These are phyloP conservation scores for Mycena capillaripes DNA, from an alignment of 768 basidiomycete genomes.

Conservation along the genomic window DNA sequence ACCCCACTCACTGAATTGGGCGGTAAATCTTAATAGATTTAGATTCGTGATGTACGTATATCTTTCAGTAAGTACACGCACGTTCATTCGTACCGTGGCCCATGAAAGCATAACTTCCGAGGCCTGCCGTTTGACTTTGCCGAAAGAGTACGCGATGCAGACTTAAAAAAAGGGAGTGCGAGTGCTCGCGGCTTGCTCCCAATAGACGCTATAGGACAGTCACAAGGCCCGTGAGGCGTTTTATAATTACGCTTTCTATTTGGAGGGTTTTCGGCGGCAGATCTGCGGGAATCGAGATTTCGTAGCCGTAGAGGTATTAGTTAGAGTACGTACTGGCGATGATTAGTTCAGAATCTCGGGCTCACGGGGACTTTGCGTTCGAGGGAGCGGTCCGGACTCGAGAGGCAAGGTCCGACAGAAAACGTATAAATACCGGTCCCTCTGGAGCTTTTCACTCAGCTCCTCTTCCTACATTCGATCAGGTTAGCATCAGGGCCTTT, in stretches of 20 bases:
- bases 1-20: slow-evolving; percentile 1
- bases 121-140: neutral
- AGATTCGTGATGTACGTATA: neutral
- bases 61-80: no score
- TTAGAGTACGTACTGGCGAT: neutral
- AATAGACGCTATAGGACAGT: neutral
- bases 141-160: neutral
- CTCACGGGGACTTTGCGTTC: neutral
- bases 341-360: neutral
- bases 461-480: slow-evolving; percentile 11
- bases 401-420: slow-evolving; percentile 9
- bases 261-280: neutral
- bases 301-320: neutral
- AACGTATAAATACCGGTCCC: slow-evolving; percentile 9
- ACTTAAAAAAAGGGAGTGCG: neutral
- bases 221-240: slow-evolving; percentile 4
- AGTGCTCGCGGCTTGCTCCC: neutral
- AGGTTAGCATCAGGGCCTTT: slow-evolving; percentile 1
- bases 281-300: neutral
- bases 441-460: slow-evolving; percentile 9
- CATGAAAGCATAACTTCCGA: no score
- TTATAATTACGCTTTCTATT: neutral
- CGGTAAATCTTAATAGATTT: neutral
- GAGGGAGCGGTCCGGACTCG: neutral
- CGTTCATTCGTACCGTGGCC: no score